Evolutionary conservation across 2,329 filamentous ascomycete species (phyloP).

Genomic region (Diaporthe vaccinii): DNA sequence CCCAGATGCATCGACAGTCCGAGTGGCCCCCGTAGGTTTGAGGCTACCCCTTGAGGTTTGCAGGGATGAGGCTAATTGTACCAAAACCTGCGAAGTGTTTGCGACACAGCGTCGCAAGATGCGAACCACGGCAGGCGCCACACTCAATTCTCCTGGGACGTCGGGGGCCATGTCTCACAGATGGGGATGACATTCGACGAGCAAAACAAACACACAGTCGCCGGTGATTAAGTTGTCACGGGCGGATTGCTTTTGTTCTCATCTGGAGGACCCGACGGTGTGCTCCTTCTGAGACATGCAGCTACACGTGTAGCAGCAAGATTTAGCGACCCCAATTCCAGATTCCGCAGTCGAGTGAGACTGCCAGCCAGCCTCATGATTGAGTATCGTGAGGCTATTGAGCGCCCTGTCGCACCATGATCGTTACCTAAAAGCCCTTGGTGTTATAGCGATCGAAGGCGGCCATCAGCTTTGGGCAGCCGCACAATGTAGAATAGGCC

Average conservation of each 20-base stretch:
- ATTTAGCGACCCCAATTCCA: constrained; percentile 36
- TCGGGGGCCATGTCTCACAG: constrained; percentile 34
- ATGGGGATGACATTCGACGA: constrained; percentile 17
- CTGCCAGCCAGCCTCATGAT: constrained; percentile 26
- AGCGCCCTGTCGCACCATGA: constrained; percentile 18
- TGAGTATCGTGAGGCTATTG: constrained; percentile 30
- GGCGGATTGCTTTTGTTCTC: constrained; percentile 23
- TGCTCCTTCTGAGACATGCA: constrained; percentile 40
- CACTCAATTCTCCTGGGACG: constrained; percentile 35
- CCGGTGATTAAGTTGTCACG: constrained; percentile 24
- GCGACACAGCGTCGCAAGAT: constrained; percentile 28
- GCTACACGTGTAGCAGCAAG: constrained; percentile 40
- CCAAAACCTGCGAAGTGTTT: constrained; percentile 22
- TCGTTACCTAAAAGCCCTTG: background rate
- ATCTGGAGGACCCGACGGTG: constrained; percentile 35
- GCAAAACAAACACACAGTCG: constrained; percentile 10
- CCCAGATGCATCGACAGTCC: constrained; percentile 14
- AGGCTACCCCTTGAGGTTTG: background rate
- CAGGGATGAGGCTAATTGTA: constrained; percentile 8
- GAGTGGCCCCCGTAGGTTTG: background rate
- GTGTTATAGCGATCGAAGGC: background rate
- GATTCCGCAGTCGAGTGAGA: constrained; percentile 38
- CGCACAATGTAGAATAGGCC: constrained; percentile 15
- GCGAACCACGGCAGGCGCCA: constrained; percentile 37
- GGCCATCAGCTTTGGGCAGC: constrained; percentile 6